A percentile compares a stretch with the other conserved stretches of the same genome.
phyloP scores from a whole-genome alignment of 805 yeast genomes.

The Myxozyma geophila region DNA sequence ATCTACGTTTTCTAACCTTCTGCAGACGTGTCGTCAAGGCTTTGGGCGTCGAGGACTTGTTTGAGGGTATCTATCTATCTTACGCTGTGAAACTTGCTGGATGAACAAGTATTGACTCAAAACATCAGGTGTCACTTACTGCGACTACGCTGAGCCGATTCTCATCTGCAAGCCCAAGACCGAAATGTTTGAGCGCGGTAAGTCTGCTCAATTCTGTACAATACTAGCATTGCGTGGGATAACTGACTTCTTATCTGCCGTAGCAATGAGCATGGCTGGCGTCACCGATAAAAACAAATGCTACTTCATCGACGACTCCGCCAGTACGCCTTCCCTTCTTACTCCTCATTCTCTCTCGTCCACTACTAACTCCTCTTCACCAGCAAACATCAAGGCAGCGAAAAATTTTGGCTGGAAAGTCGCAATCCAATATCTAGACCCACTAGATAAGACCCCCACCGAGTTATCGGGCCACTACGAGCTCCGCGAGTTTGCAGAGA shows the following conservation, averaged over 20 bases:
- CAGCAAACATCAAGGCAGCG: constrained; percentile 74
- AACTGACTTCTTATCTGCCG: too few relatives aligned
- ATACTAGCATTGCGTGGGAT: background rate
- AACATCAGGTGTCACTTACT: constrained; percentile 63
- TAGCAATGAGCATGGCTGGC: constrained; percentile 62
- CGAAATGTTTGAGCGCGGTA: constrained; percentile 64
- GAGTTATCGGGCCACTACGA: constrained; percentile 51
- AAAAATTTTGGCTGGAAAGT: constrained; percentile 69
- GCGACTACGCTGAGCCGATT: constrained; percentile 72
- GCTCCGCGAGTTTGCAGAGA: constrained; percentile 62
- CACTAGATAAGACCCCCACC: constrained; percentile 56
- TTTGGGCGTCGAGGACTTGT: constrained; percentile 86
- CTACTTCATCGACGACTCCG: constrained; percentile 90
- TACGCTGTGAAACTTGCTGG: background rate
- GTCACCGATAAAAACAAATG: constrained; percentile 53
- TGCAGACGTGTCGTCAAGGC: constrained; percentile 70
- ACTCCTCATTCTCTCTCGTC: background rate
- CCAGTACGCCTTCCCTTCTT: constrained; percentile 40
- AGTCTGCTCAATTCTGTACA: background rate
- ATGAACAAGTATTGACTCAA: background rate
- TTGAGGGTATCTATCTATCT: constrained; percentile 70
- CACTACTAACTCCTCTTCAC: background rate
- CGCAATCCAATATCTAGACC: constrained; percentile 76
- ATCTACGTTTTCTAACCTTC: background rate
- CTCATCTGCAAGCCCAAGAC: constrained; percentile 90